Base-by-base conservation (phyloP, 75 land plant genomes). In the Picea glauca region DNA sequence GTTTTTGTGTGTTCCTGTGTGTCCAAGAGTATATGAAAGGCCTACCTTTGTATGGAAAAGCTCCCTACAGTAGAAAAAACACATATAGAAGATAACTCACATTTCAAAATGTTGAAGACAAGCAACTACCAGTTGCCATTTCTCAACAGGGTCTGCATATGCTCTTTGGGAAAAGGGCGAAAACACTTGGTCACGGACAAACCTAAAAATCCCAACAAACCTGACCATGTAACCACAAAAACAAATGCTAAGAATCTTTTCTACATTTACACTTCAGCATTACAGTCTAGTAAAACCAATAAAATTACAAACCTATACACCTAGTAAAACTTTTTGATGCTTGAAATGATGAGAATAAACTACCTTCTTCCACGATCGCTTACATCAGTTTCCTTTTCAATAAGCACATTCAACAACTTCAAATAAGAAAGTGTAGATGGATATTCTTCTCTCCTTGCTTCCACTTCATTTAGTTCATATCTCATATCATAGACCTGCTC, bases 391-490 rank as follows among this genome's bases (percentile, higher is more conserved):
- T 97, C 99, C 78, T 90, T 82, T 67, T 84, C 85, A 77, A 97
- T 93, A 46, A 97, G 91, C 77, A 85, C 89, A 84, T 97, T 97
- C 73, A 97, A 74, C 74, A 97, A 84, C 46, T 93, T 93, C 64
- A 97, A 81, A 85, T 92, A 97, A 21, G 99, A 97, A 67, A 97
- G 91, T 11, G 99, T 97, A 9, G 99, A 97, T n/a, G 99, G 95
- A 76, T 97, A 97, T 81, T 84, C 85, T 78, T 97, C 99, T 64
- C 83, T 84, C 72, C 99, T 92, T 57, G 96, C 95, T 88, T 97
- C 99, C 58, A 97, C 87, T 81, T 97, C 99, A 85, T 97, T 94
- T 57, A 97, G 76, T 81, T 97, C 99, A 88, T 85, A 97, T 63
- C 90, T 87, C 99, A 97, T 97, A 74, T 97, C 99, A 87, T 97